Evolutionary conservation across 2,329 filamentous ascomycete species (phyloP).

Genomic region (Fusarium sp.): DNA sequence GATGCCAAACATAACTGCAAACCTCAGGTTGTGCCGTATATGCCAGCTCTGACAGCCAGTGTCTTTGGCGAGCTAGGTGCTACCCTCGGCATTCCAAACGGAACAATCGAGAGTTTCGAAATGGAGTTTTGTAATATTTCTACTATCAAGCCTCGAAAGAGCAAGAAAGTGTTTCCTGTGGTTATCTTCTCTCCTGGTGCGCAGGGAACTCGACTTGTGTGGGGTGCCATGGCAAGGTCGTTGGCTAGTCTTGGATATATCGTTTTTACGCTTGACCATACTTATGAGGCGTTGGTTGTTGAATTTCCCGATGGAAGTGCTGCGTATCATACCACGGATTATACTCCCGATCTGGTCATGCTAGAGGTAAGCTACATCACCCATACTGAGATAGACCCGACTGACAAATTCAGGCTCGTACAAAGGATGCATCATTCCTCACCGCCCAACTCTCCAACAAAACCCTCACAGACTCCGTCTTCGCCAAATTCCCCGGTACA

Average conservation of each 20-base stretch:
- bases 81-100: background rate
- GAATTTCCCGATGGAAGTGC: conserved; percentile 58
- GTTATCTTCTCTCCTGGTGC: conserved; percentile 58
- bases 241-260: conserved; percentile 59
- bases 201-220: conserved; percentile 55
- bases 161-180: conserved; percentile 6
- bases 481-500: conserved; percentile 12
- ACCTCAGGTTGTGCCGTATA: background rate
- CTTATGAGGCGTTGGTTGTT: conserved; percentile 57
- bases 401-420: background rate
- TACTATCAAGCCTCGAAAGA: background rate
- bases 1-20: conserved; percentile 4
- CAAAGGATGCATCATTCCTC: conserved; percentile 16
- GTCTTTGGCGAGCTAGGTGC: background rate
- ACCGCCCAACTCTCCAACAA: conserved; percentile 43
- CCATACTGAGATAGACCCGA: too few species aligned
- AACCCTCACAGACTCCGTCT: conserved; percentile 7
- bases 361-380: conserved; percentile 10
- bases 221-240: conserved; percentile 56
- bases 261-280: conserved; percentile 61
- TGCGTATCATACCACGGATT: background rate
- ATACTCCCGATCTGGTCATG: background rate
- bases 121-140: conserved; percentile 32
- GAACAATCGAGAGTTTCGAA: background rate
- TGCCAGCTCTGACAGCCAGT: background rate